These are phyloP conservation scores for Chimonanthus salicifolius DNA, from an alignment of 164 flowering plant genomes.

Conservation along the genomic window DNA sequence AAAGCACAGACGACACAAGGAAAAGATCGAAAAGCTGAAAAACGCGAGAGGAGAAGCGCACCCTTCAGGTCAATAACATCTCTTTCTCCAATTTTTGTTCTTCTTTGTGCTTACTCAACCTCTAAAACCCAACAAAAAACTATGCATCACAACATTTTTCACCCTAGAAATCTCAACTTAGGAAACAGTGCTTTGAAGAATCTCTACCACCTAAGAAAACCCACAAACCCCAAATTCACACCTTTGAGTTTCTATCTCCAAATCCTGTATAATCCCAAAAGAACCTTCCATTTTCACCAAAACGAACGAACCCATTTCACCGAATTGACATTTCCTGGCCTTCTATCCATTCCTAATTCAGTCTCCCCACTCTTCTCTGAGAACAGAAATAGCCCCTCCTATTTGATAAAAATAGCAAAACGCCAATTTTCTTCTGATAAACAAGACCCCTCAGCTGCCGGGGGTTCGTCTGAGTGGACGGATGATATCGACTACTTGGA, in stretches of 20 bases:
- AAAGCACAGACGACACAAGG: no score
- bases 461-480: constrained; percentile 55
- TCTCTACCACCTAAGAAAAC: constrained; percentile 13
- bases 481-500: constrained; percentile 84
- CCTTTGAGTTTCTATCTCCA: background rate
- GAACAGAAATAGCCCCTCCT: background rate
- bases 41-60: no score
- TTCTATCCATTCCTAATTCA: background rate
- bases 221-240: constrained; percentile 10
- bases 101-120: no score
- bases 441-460: background rate
- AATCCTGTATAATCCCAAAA: background rate
- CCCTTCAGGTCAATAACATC: no score
- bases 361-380: background rate
- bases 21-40: no score
- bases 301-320: constrained; percentile 1
- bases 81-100: background rate
- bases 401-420: background rate
- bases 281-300: background rate
- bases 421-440: background rate
- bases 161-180: constrained; percentile 18
- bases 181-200: constrained; percentile 7
- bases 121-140: background rate
- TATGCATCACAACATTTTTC: constrained; percentile 1
- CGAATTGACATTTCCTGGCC: background rate